Base-by-base conservation (phyloP, 2,329 filamentous ascomycete species). In the Talaromyces sp. region DNA sequence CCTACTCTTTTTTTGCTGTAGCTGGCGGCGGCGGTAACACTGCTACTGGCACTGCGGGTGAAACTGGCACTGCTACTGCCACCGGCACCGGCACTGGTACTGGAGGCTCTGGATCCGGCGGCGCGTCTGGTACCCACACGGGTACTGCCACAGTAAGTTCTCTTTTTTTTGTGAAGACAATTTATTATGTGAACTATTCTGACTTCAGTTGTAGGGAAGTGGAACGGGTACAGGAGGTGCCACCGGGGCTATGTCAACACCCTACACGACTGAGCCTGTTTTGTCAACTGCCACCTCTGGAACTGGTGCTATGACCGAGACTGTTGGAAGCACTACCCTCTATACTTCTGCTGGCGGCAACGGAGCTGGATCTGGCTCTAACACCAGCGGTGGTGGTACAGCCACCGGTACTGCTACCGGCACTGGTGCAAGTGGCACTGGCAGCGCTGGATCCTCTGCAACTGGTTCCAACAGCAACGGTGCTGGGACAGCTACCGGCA, bases 321-420 rank as follows among this genome's bases (percentile, higher is more conserved):
- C 67, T 26, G 61, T 66, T 56, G 68, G 65, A 54, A 68, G 65
- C 50, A 65, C 65, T 19, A 69, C 66, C 9, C 59, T 68, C 41
- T 64, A 58, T 54, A 64, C 62, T 55, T 11, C 62, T 46, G 60
- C 63, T 31, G 59, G 62, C 52, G 65, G 60, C 17, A 32, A 60
- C 55, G 27, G 21, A 12, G 54, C 29, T 55, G 43, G 35, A 24
- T 54, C 61, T n/a, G 63, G 59, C 8, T 64, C 64, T 54, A 60
- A 60, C 21, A 61, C 65, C 43, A 59, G 54, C 54, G 58, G 54
- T 41, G 56, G 62, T 31, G 61, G 54, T 19, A 56, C 64, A 11
- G 32, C 55, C 38, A 63, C 64, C 48, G 57, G 52, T 35, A 56
- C 53, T 57, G 64, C 65, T 48, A 65, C 62, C 46, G 61, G 46